Evolutionary conservation across 306 rosid species (phyloP).

Genomic region (Begonia fuchsioides): DNA sequence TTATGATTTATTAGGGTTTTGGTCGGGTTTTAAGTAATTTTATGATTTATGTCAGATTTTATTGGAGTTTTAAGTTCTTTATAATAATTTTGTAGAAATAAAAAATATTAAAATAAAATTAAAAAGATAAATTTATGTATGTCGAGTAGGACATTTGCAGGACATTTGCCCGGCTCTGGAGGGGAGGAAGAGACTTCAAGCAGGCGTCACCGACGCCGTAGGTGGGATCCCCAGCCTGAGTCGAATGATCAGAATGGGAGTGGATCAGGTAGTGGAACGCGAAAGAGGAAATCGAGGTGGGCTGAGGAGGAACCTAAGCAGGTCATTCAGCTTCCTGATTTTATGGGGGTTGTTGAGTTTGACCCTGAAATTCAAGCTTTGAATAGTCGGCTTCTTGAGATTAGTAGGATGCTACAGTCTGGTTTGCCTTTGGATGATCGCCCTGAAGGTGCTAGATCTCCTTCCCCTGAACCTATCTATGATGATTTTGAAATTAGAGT

Average conservation of each 20-base stretch:
- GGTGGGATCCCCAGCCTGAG: conserved; percentile 98
- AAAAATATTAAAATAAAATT: too few species aligned
- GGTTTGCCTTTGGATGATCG: conserved; percentile 90
- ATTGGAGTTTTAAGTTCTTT: too few species aligned
- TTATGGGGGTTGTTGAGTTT: conserved; percentile 94
- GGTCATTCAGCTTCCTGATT: conserved; percentile 81
- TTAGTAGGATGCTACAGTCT: conserved; percentile 84
- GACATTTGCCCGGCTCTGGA: too few species aligned
- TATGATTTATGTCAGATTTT: too few species aligned
- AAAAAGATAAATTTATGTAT: too few species aligned
- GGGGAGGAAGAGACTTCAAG: conserved; percentile 91
- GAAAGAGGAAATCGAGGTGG: conserved; percentile 89
- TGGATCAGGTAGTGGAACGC: conserved; percentile 42
- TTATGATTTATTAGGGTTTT: too few species aligned
- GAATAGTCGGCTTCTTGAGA: conserved; percentile 83
- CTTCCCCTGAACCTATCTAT: conserved; percentile 90
- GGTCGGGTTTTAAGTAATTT: too few species aligned
- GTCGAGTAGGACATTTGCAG: too few species aligned
- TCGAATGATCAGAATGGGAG: conserved; percentile 44
- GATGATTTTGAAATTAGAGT: conserved; percentile 89
- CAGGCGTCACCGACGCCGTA: conserved; percentile 65
- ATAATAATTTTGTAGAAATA: too few species aligned
- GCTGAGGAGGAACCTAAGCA: conserved; percentile 93
- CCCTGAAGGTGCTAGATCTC: conserved; percentile 94
- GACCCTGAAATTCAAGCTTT: conserved; percentile 91